Evolutionary conservation across 768 basidiomycete species (phyloP), one percentile per base, ranked within the genome.

Genomic region (Collybiopsis luxurians): DNA sequence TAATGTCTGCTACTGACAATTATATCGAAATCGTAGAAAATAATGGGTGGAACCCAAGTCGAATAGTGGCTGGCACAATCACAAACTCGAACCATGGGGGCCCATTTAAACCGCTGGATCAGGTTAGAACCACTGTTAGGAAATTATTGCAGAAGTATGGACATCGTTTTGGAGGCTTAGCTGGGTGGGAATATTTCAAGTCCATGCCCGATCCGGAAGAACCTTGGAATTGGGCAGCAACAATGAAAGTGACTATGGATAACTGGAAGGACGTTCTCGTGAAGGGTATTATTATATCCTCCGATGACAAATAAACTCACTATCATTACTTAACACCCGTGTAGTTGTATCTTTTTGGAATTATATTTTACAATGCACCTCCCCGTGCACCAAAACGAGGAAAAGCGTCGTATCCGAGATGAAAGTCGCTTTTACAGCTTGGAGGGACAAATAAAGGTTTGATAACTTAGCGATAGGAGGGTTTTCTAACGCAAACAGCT

Each of bases 331-430:
- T n/a, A n/a, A n/a, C n/a, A n/a, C n/a, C n/a, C n/a, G n/a, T n/a
- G n/a, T n/a, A n/a, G n/a, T n/a, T n/a, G n/a, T n/a, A n/a, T n/a
- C n/a, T n/a, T n/a, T n/a, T n/a, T n/a, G n/a, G n/a, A n/a, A n/a
- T n/a, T n/a, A n/a, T n/a, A n/a, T n/a, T n/a, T n/a, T n/a, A n/a
- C n/a, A n/a, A n/a, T 89, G 83, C 1, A 90, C 80, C 6, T 80
- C 81, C 1, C 95, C 95, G 60, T 92, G 86, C 51, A 76, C 79
- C 52, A 87, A 73, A 51, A 94, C 75, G 12, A 96, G 65, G 60
- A 95, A 85, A 42, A 92, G 72, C 0, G 85, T 92, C 60, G 79
- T 82, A 52, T 94, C 92, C 53, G 87, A 84, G 11, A 92, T 80
- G 61, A 95, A 94, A 0, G 82, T 79, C 1, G 86, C 73, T 2